These are phyloP conservation scores for Neurospora sp. DNA, from an alignment of 2,329 filamentous ascomycete genomes.

Conservation along the genomic window DNA sequence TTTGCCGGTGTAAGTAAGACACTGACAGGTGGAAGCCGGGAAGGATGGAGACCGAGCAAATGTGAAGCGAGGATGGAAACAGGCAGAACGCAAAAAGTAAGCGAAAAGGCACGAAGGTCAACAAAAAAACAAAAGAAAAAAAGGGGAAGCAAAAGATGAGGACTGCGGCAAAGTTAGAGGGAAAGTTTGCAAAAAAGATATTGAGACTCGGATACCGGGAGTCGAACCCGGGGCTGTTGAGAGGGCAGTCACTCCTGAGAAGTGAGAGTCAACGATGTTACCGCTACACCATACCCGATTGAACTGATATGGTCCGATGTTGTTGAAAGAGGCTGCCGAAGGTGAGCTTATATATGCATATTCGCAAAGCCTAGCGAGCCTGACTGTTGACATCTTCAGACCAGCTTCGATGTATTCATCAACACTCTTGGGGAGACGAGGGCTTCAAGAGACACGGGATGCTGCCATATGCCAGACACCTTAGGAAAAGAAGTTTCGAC, in stretches of 20 bases:
- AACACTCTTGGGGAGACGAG: neutral
- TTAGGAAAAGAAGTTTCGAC: neutral
- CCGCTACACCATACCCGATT: neutral
- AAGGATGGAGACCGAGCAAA: no score
- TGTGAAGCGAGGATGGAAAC: neutral
- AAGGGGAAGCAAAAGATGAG: neutral
- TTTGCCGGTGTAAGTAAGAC: no score
- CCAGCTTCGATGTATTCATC: neutral
- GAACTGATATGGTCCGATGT: neutral
- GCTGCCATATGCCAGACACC: neutral
- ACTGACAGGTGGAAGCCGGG: no score
- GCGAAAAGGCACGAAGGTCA: neutral
- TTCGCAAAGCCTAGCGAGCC: accelerated
- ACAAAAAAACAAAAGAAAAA: neutral
- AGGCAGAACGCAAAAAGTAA: neutral
- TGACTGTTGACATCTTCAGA: neutral
- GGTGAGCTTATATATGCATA: neutral
- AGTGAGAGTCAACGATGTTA: no score
- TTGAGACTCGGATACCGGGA: neutral
- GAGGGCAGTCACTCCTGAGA: no score
- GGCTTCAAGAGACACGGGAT: neutral
- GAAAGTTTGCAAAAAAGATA: neutral
- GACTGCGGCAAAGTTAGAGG: neutral
- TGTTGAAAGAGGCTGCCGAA: neutral
- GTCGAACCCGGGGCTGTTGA: neutral